Base-by-base conservation (phyloP, 2,329 filamentous ascomycete species). In the Elsinoe arachidis region DNA sequence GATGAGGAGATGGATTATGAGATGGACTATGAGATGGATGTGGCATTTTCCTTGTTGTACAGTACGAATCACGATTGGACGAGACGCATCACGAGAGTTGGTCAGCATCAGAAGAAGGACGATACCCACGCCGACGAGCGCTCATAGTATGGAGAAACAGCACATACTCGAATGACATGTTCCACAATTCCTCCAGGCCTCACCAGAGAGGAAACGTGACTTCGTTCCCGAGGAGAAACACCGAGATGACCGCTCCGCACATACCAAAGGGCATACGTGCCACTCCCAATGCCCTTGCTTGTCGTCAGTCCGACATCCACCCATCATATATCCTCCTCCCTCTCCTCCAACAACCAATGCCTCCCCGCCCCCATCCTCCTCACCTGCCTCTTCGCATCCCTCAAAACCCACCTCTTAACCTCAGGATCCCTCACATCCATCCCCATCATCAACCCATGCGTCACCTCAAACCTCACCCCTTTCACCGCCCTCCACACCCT, bases 351-450 rank as follows among this genome's bases (percentile, higher is more conserved):
- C 12, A 68, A 57, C 9, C 58, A 60, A 58, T 66, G 62, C 46
- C 59, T 41, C 10, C 34, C 59, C 56, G 60, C 26, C 39, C 56
- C 66, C 63, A 68, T 14, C 61, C 63, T 60, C 62, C 67, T 74
- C 2, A 85, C 74, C 66, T 90, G 86, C 17, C 89, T 87, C 74
- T 88, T 81, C 78, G 88, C 88, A 67, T 87, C 91, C 59, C 89
- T 81, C 66, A 90, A 65, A 23, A 92, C 78, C 61, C 86, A 79
- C 59, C 68, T 66, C 74, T 86, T 90, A 56, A 88, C 74, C 61
- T 77, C 72, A 4, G 65, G 63, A 49, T 72, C 71, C 58, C 77
- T 73, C 2, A 90, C 81, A 63, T 90, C 85, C 65, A 78, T 76
- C 0, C 80, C 81, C 2, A 76, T 64, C 61, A 91, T 89, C 0